These are phyloP conservation scores for Candida mesenterica DNA, from an alignment of 1,139 yeast species.

Conservation along the genomic window DNA sequence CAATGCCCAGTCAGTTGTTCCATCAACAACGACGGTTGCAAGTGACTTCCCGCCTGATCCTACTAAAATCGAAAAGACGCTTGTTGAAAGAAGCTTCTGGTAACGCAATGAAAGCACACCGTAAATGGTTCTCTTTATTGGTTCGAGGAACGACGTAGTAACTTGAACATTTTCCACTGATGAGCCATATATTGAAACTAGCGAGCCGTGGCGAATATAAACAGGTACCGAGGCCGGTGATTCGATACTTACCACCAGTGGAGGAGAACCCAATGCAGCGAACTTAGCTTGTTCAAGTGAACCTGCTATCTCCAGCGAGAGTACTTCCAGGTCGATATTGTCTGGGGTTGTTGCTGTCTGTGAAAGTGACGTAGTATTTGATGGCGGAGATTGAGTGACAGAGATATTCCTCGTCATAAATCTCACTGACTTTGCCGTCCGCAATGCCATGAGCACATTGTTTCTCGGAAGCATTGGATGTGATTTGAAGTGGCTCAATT, in stretches of 20 bases:
- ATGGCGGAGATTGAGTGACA: background rate
- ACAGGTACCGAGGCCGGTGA: constrained; percentile 61
- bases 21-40: constrained; percentile 49
- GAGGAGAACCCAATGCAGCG: constrained; percentile 44
- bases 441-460: background rate
- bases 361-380: constrained; percentile 6
- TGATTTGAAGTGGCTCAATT: too few species aligned
- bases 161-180: constrained; percentile 22
- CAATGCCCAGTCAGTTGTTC: constrained; percentile 61
- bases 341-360: constrained; percentile 11
- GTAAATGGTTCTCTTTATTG: constrained; percentile 38
- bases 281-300: constrained; percentile 22
- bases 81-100: constrained; percentile 48
- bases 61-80: constrained; percentile 44
- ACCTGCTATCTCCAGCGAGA: constrained; percentile 3
- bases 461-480: background rate
- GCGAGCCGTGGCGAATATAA: constrained; percentile 44
- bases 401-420: background rate
- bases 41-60: constrained; percentile 34
- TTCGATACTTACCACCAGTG: constrained; percentile 42
- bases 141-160: constrained; percentile 18
- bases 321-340: constrained; percentile 12
- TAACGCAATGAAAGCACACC: constrained; percentile 44
- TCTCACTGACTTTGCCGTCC: background rate
- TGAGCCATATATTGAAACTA: constrained; percentile 48